phyloP scores from a whole-genome alignment of 257 asterid species.

The Nyctanthes arbortristis region DNA sequence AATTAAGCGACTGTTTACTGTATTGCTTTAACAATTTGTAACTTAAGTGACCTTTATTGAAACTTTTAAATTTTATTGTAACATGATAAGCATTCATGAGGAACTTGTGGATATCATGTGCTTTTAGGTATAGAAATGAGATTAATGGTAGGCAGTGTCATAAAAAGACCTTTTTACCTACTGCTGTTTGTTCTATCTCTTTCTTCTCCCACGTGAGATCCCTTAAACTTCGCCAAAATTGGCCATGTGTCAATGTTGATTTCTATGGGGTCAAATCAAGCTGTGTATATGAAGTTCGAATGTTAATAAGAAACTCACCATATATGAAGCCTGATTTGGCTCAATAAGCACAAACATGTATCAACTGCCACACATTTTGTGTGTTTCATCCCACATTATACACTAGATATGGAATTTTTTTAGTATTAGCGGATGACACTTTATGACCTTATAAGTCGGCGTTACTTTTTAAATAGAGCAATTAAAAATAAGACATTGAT shows the following conservation, averaged over 20 bases:
- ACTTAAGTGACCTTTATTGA: not conserved
- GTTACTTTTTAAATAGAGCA: too few relatives aligned
- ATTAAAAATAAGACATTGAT: too few relatives aligned
- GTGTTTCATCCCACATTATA: not conserved
- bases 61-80: not conserved
- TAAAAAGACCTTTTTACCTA: conserved; percentile 11
- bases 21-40: too few relatives aligned
- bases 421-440: too few relatives aligned
- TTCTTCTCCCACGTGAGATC: conserved; percentile 13
- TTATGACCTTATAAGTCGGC: too few relatives aligned
- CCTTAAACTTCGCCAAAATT: not conserved
- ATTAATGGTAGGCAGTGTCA: conserved; percentile 7
- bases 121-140: conserved; percentile 11
- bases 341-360: too few relatives aligned
- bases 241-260: not conserved
- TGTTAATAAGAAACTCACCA: too few relatives aligned
- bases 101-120: conserved; percentile 14
- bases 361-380: conserved; percentile 19
- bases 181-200: not conserved
- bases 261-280: too few relatives aligned
- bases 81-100: conserved; percentile 6
- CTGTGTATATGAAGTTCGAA: too few relatives aligned
- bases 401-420: not conserved
- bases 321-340: too few relatives aligned
- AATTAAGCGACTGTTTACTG: too few relatives aligned